Evolutionary conservation across 148 eudicot species (phyloP), one percentile per base, ranked within the genome.

Genomic region (Tetragonia tetragonoides): DNA sequence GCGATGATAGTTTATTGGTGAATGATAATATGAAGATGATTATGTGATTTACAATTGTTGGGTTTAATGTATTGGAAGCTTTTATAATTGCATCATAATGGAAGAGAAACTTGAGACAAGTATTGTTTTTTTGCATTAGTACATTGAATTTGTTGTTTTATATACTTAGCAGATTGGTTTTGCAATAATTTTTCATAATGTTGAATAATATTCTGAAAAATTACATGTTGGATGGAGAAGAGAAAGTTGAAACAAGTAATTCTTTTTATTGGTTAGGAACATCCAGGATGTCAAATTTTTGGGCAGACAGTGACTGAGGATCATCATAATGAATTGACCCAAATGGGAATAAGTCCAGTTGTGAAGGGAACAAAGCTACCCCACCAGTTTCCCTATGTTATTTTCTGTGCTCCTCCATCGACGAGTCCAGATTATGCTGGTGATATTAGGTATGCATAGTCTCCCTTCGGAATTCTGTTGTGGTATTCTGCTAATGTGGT

Each of bases 381-480:
- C 39, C 72, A 66, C 20, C 86, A 81, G 84, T 90, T 88, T 80
- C 89, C 97, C 4, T 88, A 87, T 84, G 94, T 93, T 78, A 87
- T 93, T 16, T 93, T 93, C 67, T 93, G 98, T 84, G 98, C 98
- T 77, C 98, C 98, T 53, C 97, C 98, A 24, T 85, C 78, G 38
- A 81, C 79, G 40, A 86, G 80, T 63, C 66, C 77, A 11, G 97
- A 93, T 84, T 93, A 93, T 81, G 76, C 93, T 44, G 89, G 91
- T 68, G 98, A 93, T 79, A 82, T 93, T 70, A 87, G 88, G 98
- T 91, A 65, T 71, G 83, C 77, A 53, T 70, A 77, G 47, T 18
- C 18, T 73, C 70, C 38, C 37, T 4, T 41, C 65, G 46, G 4
- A 66, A 37, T 65, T 51, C 20, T 34, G n/a, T n/a, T 18, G 71